These are phyloP conservation scores for Penicillium sp. DNA, from an alignment of 2,329 filamentous ascomycete species.

Conservation along the genomic window DNA sequence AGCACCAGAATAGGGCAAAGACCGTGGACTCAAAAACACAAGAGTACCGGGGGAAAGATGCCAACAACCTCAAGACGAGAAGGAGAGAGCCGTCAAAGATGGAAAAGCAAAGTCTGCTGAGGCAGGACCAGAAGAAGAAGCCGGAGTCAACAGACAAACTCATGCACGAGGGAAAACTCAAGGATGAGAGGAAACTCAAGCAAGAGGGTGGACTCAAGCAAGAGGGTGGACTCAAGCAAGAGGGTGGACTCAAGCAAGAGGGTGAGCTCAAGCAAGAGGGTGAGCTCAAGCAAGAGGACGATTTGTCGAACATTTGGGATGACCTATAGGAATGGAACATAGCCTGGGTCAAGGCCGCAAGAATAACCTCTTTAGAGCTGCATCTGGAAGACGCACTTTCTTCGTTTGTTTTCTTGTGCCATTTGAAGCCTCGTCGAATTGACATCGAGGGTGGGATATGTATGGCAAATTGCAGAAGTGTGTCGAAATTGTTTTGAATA, in stretches of 20 bases:
- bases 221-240: not conserved
- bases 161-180: not conserved
- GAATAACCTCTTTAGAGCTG: no score
- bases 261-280: not conserved
- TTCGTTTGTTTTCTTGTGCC: not conserved
- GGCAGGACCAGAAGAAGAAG: not conserved
- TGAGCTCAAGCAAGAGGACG: not conserved
- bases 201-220: not conserved
- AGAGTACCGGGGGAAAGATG: not conserved
- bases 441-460: not conserved
- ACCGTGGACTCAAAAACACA: accelerated
- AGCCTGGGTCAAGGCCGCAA: not conserved
- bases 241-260: not conserved
- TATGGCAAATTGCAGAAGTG: not conserved
- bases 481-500: no score
- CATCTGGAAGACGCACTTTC: no score
- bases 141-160: not conserved
- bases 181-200: not conserved
- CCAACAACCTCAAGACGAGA: not conserved
- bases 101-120: no score
- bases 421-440: not conserved
- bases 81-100: no score
- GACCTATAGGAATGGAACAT: not conserved
- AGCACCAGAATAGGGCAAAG: not conserved
- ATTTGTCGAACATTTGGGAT: not conserved